A percentile compares a stretch with the other conserved stretches of the same genome.
phyloP scores from a whole-genome alignment of 352 stramenopile genomes.

The Phytophthora citrophthora region DNA sequence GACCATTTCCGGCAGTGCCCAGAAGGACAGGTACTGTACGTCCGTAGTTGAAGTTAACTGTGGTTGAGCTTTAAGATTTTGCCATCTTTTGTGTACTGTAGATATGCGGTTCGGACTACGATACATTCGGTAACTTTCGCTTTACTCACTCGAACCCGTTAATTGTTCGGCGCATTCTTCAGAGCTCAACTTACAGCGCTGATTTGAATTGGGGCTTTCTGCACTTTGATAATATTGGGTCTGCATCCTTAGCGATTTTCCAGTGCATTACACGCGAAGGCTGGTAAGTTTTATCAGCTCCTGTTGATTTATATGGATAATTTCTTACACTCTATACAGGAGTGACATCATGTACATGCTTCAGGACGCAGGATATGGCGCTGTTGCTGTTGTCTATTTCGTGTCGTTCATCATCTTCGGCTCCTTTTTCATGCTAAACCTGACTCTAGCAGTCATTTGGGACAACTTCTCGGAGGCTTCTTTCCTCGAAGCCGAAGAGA shows the following conservation, averaged over 20 bases:
- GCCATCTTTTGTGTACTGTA: conserved; percentile 4
- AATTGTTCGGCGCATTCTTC: conserved; percentile 46
- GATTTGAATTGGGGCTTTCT: conserved; percentile 89
- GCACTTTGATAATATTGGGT: conserved; percentile 90
- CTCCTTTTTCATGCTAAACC: conserved; percentile 92
- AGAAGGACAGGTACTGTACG: conserved; percentile 32
- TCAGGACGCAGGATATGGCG: conserved; percentile 54
- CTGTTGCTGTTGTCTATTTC: conserved; percentile 80
- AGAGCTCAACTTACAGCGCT: conserved; percentile 58
- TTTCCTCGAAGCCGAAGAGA: conserved; percentile 62
- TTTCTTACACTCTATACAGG: conserved; percentile 18
- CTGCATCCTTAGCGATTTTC: conserved; percentile 87
- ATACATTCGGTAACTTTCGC: conserved; percentile 63
- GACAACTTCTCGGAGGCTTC: conserved; percentile 77
- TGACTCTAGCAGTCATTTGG: conserved; percentile 91
- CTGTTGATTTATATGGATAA: neutral
- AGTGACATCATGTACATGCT: conserved; percentile 75
- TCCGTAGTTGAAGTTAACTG: neutral
- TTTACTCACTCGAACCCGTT: conserved; percentile 56
- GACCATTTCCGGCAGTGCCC: conserved; percentile 48
- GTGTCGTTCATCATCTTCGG: conserved; percentile 89
- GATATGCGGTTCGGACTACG: conserved; percentile 72
- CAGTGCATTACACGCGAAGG: conserved; percentile 92
- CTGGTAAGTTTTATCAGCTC: conserved; percentile 63
- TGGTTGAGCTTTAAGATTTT: neutral